Conservation (phyloP, 352 stramenopile species). For the Phytophthora syringae region DNA sequence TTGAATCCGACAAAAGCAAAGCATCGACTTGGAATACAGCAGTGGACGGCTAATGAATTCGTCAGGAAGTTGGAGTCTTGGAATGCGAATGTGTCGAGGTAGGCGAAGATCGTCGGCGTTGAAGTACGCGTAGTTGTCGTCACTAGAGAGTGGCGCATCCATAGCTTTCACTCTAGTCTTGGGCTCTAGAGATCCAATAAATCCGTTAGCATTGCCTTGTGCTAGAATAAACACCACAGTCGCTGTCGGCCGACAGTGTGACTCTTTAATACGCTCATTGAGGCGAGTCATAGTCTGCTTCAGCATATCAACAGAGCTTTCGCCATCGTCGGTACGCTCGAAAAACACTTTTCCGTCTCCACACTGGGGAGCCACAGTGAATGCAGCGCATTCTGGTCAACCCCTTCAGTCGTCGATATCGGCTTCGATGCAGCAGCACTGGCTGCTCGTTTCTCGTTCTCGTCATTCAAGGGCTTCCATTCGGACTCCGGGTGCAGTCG, state of each 20-base stretch:
- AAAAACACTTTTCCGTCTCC: slow-evolving; percentile 46
- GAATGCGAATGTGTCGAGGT: slow-evolving; percentile 78
- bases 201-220: slow-evolving; percentile 59
- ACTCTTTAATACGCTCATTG: slow-evolving; percentile 39
- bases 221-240: slow-evolving; percentile 77
- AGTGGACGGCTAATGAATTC: slow-evolving; percentile 67
- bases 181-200: slow-evolving; percentile 66
- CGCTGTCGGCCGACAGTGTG: slow-evolving; percentile 56
- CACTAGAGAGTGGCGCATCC: slow-evolving; percentile 37
- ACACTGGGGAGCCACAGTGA: slow-evolving; percentile 57
- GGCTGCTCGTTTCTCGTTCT: slow-evolving; percentile 12
- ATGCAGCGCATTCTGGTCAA: slow-evolving; percentile 49
- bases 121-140: slow-evolving; percentile 78
- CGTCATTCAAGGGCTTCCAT: slow-evolving; percentile 59
- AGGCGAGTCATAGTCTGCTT: slow-evolving; percentile 35
- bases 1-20: slow-evolving; percentile 78
- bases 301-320: slow-evolving; percentile 31
- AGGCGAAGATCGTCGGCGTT: slow-evolving; percentile 69
- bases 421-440: slow-evolving; percentile 2
- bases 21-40: slow-evolving; percentile 71
- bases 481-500: slow-evolving; percentile 54
- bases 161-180: slow-evolving; percentile 52
- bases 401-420: slow-evolving; percentile 29
- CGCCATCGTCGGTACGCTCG: slow-evolving; percentile 12
- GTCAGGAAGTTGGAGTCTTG: slow-evolving; percentile 66